Evolutionary conservation across 495 filamentous ascomycete species (phyloP).

Genomic region (Hyphodiscus hymeniophilus): DNA sequence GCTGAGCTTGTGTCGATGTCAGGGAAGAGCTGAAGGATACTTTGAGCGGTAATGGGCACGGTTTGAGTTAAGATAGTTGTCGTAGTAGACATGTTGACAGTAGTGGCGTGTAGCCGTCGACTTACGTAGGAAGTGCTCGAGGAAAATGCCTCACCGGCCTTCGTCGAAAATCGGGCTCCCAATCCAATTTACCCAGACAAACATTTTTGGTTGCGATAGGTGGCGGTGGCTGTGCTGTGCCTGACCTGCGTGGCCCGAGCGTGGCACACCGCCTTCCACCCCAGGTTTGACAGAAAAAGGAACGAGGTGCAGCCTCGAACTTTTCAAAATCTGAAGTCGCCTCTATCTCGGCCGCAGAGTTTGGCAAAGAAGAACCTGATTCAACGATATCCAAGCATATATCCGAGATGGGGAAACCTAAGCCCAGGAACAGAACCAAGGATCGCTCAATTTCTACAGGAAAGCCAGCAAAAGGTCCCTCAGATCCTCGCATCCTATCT

Average conservation of each 20-base stretch:
- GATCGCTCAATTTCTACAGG: slow-evolving; percentile 31
- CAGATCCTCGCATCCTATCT: slow-evolving; percentile 50
- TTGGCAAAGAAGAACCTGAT: slow-evolving; percentile 1
- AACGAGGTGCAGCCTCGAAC: neutral
- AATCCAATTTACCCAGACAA: too few species aligned
- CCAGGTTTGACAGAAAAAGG: neutral
- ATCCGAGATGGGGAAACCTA: slow-evolving; percentile 23
- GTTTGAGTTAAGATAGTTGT: slow-evolving; percentile 31
- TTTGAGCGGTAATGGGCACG: slow-evolving; percentile 69
- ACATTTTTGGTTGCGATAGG: too few species aligned
- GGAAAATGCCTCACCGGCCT: slow-evolving; percentile 17
- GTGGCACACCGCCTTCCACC: neutral
- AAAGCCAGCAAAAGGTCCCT: slow-evolving; percentile 39
- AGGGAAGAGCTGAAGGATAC: slow-evolving; percentile 82
- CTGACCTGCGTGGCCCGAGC: too few species aligned
- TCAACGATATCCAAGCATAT: neutral
- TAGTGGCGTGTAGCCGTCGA: neutral
- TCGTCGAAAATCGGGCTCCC: too few species aligned
- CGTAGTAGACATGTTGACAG: slow-evolving; percentile 18
- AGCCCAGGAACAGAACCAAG: slow-evolving; percentile 16
- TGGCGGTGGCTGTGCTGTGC: too few species aligned
- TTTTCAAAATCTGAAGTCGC: neutral
- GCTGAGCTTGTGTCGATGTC: slow-evolving; percentile 87
- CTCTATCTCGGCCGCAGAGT: too few species aligned
- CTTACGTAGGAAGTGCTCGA: slow-evolving; percentile 12